phyloP scores from a whole-genome alignment of 2,329 filamentous ascomycete genomes.

The Rhynchosporium graminicola region DNA sequence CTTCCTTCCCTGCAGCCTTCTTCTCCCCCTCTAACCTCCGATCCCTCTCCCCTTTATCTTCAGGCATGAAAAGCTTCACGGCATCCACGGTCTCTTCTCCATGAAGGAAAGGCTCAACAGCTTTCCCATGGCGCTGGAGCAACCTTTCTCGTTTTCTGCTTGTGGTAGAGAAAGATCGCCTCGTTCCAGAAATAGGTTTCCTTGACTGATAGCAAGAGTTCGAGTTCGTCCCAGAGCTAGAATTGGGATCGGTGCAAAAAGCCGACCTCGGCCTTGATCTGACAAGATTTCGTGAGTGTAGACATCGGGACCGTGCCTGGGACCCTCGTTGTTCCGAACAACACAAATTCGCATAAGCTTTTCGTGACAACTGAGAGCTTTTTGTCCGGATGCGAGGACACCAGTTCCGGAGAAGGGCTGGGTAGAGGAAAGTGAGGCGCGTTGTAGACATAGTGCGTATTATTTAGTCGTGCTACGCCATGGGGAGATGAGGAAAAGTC shows the following conservation, averaged over 20 bases:
- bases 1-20: constrained; percentile 15
- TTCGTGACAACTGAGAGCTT: not conserved
- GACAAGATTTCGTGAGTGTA: not conserved
- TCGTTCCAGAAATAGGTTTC: constrained; percentile 21
- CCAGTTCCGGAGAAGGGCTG: constrained; percentile 58
- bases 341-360: not conserved
- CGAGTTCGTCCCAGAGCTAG: not conserved
- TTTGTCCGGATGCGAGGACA: constrained; percentile 44
- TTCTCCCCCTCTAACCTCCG: constrained; percentile 9
- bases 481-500: not conserved
- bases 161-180: constrained; percentile 41
- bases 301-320: not conserved
- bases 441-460: constrained; percentile 56
- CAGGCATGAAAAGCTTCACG: constrained; percentile 24
- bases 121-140: constrained; percentile 60
- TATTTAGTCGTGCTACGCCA: constrained; percentile 1
- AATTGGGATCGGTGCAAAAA: not conserved
- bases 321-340: not conserved
- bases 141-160: constrained; percentile 47
- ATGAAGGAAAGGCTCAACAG: constrained; percentile 53
- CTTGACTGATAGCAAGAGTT: not conserved
- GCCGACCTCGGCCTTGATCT: constrained; percentile 26
- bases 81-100: constrained; percentile 35
- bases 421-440: constrained; percentile 68
- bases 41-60: constrained; percentile 17